Evolutionary conservation across 805 yeast genomes (phyloP).

Genomic region (Scheffersomyces lignosus): DNA sequence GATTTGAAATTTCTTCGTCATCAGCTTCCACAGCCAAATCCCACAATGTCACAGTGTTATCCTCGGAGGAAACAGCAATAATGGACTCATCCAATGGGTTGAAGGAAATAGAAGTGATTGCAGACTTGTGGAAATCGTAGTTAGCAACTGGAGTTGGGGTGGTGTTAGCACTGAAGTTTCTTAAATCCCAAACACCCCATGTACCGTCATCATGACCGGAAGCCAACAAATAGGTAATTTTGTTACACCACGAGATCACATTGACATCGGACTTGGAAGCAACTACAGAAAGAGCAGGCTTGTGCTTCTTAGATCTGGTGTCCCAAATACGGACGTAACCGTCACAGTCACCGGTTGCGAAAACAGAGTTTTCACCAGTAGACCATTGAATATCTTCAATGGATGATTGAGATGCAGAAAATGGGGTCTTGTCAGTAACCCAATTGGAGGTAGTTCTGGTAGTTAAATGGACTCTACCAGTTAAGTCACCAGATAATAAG

Average conservation of each 20-base stretch:
- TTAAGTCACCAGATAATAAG: conserved; percentile 82
- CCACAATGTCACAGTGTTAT: conserved; percentile 96
- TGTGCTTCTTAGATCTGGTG: conserved; percentile 87
- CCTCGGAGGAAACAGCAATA: conserved; percentile 94
- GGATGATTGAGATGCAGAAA: conserved; percentile 65
- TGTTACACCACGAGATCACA: conserved; percentile 93
- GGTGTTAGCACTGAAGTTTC: conserved; percentile 65
- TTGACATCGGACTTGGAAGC: conserved; percentile 87
- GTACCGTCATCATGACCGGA: conserved; percentile 97
- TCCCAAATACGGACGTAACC: conserved; percentile 96
- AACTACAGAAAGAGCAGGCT: conserved; percentile 80
- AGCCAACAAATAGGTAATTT: conserved; percentile 83
- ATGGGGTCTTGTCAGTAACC: conserved; percentile 85
- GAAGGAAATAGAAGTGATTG: conserved; percentile 91
- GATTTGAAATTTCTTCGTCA: conserved; percentile 92
- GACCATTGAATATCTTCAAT: conserved; percentile 98
- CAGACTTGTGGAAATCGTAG: conserved; percentile 91
- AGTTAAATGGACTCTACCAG: conserved; percentile 81
- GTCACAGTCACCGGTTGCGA: conserved; percentile 92
- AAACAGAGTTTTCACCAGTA: conserved; percentile 85
- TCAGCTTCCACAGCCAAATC: conserved; percentile 98
- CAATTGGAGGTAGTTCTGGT: conserved; percentile 74
- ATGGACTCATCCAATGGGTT: conserved; percentile 95
- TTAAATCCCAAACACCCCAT: conserved; percentile 98
- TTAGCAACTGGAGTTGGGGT: conserved; percentile 84